Conservation (phyloP, 306 rosid species). For the Cicer yamashitae region DNA sequence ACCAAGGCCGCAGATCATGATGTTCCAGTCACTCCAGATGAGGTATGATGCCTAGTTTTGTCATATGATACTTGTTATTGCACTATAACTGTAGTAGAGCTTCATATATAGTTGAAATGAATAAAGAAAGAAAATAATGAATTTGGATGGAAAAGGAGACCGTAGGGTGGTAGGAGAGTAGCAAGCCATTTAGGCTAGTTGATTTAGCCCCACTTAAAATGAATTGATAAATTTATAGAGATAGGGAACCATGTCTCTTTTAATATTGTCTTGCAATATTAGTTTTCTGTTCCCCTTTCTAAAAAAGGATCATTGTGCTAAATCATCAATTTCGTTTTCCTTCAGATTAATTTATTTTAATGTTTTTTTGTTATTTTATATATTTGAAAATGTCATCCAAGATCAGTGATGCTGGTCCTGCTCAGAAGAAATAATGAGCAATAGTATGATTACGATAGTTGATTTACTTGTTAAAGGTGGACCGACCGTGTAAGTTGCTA, state of each 20-base stretch:
- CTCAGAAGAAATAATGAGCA: background rate
- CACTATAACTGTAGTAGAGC: slow-evolving; percentile 7
- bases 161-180: background rate
- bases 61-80: slow-evolving; percentile 28
- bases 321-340: background rate
- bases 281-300: background rate
- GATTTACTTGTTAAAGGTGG: slow-evolving; percentile 23
- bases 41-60: slow-evolving; percentile 56
- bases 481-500: slow-evolving; percentile 17
- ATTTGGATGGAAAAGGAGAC: slow-evolving; percentile 14
- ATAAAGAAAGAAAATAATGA: slow-evolving; percentile 12
- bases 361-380: slow-evolving; percentile 22
- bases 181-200: slow-evolving; percentile 8
- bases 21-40: slow-evolving; percentile 87
- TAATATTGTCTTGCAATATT: slow-evolving; percentile 6
- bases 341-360: slow-evolving; percentile 3
- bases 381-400: slow-evolving; percentile 25
- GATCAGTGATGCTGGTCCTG: background rate
- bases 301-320: background rate
- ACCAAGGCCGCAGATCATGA: slow-evolving; percentile 96
- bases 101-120: slow-evolving; percentile 3
- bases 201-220: slow-evolving; percentile 2
- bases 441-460: background rate
- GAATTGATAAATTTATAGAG: slow-evolving; percentile 25
- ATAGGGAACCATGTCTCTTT: background rate